phyloP scores from a whole-genome alignment of 2,329 filamentous ascomycete species.

The Talaromyces sp. region DNA sequence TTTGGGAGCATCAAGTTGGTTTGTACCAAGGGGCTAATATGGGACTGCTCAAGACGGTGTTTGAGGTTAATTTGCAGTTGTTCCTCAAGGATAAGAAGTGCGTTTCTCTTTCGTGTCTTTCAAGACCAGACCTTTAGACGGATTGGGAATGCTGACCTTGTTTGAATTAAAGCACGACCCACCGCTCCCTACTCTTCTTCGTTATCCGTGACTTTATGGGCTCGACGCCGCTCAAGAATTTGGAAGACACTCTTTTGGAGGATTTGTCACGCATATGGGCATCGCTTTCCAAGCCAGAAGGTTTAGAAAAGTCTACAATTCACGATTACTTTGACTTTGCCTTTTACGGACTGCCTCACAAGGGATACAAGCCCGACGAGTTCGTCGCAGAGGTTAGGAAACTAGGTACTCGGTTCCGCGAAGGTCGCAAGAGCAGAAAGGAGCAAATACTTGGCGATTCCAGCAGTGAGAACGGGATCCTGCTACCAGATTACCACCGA shows the following conservation, averaged over 20 bases:
- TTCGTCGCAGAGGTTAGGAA: constrained; percentile 77
- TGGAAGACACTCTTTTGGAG: constrained; percentile 84
- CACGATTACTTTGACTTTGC: constrained; percentile 99
- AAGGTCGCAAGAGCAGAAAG: constrained; percentile 70
- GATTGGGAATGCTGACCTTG: constrained; percentile 14
- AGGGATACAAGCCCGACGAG: constrained; percentile 89
- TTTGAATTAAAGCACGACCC: constrained; percentile 60
- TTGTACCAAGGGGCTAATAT: constrained; percentile 98
- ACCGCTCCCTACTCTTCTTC: constrained; percentile 92
- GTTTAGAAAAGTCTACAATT: constrained; percentile 82
- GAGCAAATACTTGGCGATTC: constrained; percentile 49
- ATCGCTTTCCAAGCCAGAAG: constrained; percentile 83
- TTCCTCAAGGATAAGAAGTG: constrained; percentile 95
- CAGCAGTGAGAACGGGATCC: constrained; percentile 74
- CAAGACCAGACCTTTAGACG: background rate
- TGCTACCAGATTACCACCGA: constrained; percentile 90
- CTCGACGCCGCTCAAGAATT: constrained; percentile 81
- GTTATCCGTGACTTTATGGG: constrained; percentile 97
- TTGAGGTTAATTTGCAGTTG: constrained; percentile 95
- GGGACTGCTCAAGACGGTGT: constrained; percentile 96
- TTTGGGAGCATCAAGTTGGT: constrained; percentile 98
- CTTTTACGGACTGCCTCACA: constrained; percentile 92
- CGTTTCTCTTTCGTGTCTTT: constrained; percentile 28
- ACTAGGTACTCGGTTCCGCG: constrained; percentile 74
- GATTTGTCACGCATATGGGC: constrained; percentile 91